A percentile compares a stretch with the other conserved stretches of the same genome.
Conservation (phyloP, 2,329 filamentous ascomycete genomes). For the Alternaria arbusti region DNA sequence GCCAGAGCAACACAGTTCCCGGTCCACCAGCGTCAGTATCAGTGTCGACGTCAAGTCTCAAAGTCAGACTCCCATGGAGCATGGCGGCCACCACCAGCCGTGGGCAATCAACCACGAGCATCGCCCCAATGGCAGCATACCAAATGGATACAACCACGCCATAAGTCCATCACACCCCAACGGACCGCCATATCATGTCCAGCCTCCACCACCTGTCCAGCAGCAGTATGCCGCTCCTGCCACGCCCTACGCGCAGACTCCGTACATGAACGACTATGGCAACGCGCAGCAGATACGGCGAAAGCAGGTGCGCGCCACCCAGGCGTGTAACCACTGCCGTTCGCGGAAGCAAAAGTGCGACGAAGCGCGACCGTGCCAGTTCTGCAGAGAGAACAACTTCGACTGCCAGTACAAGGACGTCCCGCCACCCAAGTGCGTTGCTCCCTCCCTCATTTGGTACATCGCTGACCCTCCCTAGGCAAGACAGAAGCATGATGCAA, state of each 20-base stretch:
- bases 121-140: conserved; percentile 39
- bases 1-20: conserved; percentile 30
- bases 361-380: conserved; percentile 52
- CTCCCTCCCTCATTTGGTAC: not conserved
- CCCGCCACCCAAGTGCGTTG: conserved; percentile 82
- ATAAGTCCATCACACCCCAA: conserved; percentile 40
- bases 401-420: conserved; percentile 90
- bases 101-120: conserved; percentile 44
- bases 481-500: conserved; percentile 60
- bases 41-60: conserved; percentile 38
- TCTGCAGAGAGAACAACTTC: conserved; percentile 84
- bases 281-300: conserved; percentile 34
- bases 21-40: conserved; percentile 34
- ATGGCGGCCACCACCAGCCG: conserved; percentile 40
- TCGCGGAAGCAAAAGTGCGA: conserved; percentile 52
- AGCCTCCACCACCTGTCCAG: conserved; percentile 35
- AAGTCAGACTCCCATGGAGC: conserved; percentile 42
- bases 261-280: conserved; percentile 41
- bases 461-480: conserved; percentile 36
- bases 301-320: conserved; percentile 48
- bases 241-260: conserved; percentile 30
- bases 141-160: conserved; percentile 41
- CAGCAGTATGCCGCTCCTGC: conserved; percentile 40
- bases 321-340: conserved; percentile 70
- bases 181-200: conserved; percentile 41